Conservation (phyloP, 306 rosid species). For the Prunus campanulata region DNA sequence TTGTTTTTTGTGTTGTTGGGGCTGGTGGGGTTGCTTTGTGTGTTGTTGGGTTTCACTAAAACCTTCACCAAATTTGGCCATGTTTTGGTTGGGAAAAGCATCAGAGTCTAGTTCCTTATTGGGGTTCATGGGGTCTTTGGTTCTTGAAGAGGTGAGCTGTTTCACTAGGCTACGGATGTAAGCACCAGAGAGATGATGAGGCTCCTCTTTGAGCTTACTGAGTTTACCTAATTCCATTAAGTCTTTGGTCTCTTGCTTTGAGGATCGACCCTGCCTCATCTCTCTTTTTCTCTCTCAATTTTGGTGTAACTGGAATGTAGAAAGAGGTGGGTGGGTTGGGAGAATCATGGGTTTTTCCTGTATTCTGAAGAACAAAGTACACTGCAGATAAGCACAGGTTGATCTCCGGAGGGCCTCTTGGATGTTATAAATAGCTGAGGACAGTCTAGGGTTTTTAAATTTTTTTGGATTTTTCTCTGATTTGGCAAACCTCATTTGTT, state of each 20-base stretch:
- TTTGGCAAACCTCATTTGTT: constrained; percentile 54
- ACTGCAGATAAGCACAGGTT: constrained; percentile 48
- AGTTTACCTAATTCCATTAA: constrained; percentile 49
- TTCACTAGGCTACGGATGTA: constrained; percentile 70
- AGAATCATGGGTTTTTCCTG: constrained; percentile 52
- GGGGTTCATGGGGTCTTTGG: constrained; percentile 45
- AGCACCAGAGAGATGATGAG: constrained; percentile 60
- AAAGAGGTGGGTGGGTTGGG: constrained; percentile 41
- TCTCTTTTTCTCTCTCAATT: constrained; percentile 11
- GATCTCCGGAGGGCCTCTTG: constrained; percentile 53
- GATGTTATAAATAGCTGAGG: constrained; percentile 70
- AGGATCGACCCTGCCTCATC: constrained; percentile 39
- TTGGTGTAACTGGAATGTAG: constrained; percentile 30
- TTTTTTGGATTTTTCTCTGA: constrained; percentile 52
- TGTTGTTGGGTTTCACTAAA: constrained; percentile 31
- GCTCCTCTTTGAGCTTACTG: constrained; percentile 38
- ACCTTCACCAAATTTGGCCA: constrained; percentile 29
- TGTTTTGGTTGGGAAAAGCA: constrained; percentile 22
- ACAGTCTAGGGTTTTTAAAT: constrained; percentile 58
- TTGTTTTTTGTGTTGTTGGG: constrained; percentile 64
- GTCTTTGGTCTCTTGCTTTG: constrained; percentile 24
- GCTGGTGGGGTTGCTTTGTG: constrained; percentile 23
- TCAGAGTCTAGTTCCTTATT: constrained; percentile 29
- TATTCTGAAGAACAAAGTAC: constrained; percentile 50
- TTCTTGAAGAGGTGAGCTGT: constrained; percentile 57